These are phyloP conservation scores for Fusarium luffae DNA, from an alignment of 2,329 filamentous ascomycete genomes.

Conservation along the genomic window DNA sequence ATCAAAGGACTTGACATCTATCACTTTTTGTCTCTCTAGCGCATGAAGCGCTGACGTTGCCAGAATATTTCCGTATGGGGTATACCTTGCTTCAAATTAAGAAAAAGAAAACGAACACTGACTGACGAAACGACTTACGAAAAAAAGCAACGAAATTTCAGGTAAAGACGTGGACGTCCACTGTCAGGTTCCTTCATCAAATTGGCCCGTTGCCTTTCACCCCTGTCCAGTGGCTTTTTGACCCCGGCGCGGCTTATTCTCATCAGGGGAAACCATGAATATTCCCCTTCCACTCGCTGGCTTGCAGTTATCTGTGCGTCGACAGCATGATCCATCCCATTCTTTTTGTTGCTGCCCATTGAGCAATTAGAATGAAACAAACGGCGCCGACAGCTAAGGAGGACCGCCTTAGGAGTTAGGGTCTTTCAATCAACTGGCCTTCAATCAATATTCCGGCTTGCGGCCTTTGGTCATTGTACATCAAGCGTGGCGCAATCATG, in stretches of 20 bases:
- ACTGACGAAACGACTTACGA: background rate
- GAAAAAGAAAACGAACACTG: background rate
- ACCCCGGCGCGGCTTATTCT: constrained; percentile 27
- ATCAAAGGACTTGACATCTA: background rate
- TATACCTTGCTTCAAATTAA: background rate
- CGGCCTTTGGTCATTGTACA: constrained; percentile 26
- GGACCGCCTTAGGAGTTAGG: background rate
- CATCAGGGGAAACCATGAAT: constrained; percentile 29
- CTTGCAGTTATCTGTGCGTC: constrained; percentile 33
- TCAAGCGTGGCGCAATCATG: constrained; percentile 33
- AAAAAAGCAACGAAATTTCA: constrained; percentile 33
- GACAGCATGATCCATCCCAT: constrained; percentile 22
- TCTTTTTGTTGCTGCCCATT: constrained; percentile 20
- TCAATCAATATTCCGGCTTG: constrained; percentile 2
- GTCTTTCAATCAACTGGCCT: background rate
- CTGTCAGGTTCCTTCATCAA: constrained; percentile 9
- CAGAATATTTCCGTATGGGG: background rate
- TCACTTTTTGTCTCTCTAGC: background rate
- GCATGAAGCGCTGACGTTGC: constrained; percentile 1
- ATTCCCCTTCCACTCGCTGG: constrained; percentile 26
- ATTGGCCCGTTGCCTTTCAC: background rate
- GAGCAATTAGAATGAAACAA: constrained; percentile 44
- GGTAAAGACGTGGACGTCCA: background rate
- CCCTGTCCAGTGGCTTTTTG: constrained; percentile 19
- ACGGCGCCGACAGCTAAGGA: constrained; percentile 37